Conservation (phyloP, 2,329 filamentous ascomycete genomes). For the Parastagonospora nodorum region DNA sequence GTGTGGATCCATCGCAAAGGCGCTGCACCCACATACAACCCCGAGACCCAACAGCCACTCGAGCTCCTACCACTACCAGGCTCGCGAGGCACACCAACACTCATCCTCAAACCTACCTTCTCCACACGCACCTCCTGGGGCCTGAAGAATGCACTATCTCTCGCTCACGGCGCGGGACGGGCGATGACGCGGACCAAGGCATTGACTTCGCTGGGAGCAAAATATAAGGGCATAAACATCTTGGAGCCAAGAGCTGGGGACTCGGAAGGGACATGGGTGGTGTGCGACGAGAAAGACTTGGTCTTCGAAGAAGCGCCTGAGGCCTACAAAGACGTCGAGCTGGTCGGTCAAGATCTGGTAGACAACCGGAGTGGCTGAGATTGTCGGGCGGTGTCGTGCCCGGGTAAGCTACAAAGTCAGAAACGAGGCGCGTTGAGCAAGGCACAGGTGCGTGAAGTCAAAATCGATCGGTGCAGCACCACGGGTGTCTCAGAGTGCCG, state of each 20-base stretch:
- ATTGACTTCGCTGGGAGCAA: conserved; percentile 32
- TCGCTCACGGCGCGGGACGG: conserved; percentile 47
- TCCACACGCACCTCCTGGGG: conserved; percentile 32
- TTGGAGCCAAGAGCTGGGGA: conserved; percentile 25
- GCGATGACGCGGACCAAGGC: conserved; percentile 47
- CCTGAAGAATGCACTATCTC: conserved; percentile 39
- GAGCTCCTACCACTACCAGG: conserved; percentile 44
- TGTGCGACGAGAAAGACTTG: conserved; percentile 46
- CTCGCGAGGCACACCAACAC: conserved; percentile 46
- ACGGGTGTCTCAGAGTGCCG: not conserved
- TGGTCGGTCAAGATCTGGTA: conserved; percentile 44
- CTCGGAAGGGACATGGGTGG: conserved; percentile 42
- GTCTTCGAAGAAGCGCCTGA: conserved; percentile 48
- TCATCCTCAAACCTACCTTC: conserved; percentile 44
- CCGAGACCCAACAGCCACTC: conserved; percentile 26
- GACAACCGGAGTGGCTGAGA: conserved; percentile 35
- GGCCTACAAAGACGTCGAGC: conserved; percentile 46
- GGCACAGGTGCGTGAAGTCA: not conserved
- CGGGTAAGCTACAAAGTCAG: conserved; percentile 48
- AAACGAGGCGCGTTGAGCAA: conserved; percentile 29
- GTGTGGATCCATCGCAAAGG: conserved; percentile 49
- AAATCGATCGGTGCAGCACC: not conserved
- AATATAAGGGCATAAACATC: conserved; percentile 41
- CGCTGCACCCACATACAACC: conserved; percentile 39
- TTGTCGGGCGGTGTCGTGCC: conserved; percentile 41